Evolutionary conservation across 2,329 filamentous ascomycete species (phyloP), one percentile per base, ranked within the genome.

Genomic region (Sphaceloma murrayae): DNA sequence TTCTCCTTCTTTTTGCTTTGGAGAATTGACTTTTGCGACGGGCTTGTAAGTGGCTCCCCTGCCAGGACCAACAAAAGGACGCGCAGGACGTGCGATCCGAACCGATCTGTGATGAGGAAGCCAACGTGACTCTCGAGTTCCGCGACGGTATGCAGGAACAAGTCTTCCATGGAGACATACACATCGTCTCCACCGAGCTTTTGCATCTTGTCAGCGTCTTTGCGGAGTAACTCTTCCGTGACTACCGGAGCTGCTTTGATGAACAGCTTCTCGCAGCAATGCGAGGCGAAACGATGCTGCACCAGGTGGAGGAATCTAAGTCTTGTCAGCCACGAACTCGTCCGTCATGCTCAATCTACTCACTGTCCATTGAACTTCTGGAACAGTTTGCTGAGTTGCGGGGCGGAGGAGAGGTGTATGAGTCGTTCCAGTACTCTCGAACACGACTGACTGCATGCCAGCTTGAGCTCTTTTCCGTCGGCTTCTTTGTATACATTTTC

Each of bases 231-330:
- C 62, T 94, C 88, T 49, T 80, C 70, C 10, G 82, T 82, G 27
- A 94, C 83, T 8, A 82, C 67, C 1, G 84, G 81, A 0, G 88
- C 88, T 1, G 85, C 82, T 51, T 84, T 78, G 38, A 88, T 70
- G 62, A 98, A 96, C 22, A 98, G 73, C 18, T 85, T 85, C 66
- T 98, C 91, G 61, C 88, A 95, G 65, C 89, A 96, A 67, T 98
- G 91, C 49, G 88, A 94, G 4, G 91, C 91, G 57, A 98, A 98
- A 13, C 91, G 82, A 65, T 98, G 91, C 60, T 93, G 88, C 42
- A 95, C 80, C 19, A 98, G 74, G 55, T 88, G 82, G 47, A 89
- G 69, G 63, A 96, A 94, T 63, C 72, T 75, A 53, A 26, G 11
- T 5, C 8, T 19, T 13, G 38, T 36, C 19, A 36, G 27, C 16